Evolutionary conservation across 371 early-diverging fungal species (phyloP).

Genomic region (Lichtheimia corymbifera): DNA sequence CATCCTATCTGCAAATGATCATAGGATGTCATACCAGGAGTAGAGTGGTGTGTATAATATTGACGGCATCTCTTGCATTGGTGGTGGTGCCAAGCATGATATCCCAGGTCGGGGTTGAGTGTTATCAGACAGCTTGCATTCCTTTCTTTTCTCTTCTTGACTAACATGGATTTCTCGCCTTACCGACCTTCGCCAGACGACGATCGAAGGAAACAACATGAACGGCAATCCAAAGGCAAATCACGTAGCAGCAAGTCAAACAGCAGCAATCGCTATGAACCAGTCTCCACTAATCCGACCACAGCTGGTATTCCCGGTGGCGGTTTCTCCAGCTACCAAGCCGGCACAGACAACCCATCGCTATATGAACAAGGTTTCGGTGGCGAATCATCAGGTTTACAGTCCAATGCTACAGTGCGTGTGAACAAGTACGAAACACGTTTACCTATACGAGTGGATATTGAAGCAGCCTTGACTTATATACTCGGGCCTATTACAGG

Average conservation of each 20-base stretch:
- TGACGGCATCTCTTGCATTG: not conserved
- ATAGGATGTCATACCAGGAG: too few relatives aligned
- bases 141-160: too few relatives aligned
- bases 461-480: slow-evolving; percentile 81
- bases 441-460: slow-evolving; percentile 73
- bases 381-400: slow-evolving; percentile 8
- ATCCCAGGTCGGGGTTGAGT: too few relatives aligned
- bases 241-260: slow-evolving; percentile 15
- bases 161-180: slow-evolving; percentile 47
- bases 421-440: slow-evolving; percentile 83
- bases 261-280: slow-evolving; percentile 1
- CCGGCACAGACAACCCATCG: slow-evolving; percentile 12
- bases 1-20: too few relatives aligned
- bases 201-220: slow-evolving; percentile 31
- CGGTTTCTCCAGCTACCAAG: slow-evolving; percentile 1
- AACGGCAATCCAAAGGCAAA: slow-evolving; percentile 18
- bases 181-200: slow-evolving; percentile 58
- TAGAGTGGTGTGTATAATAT: too few relatives aligned
- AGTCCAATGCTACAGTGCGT: slow-evolving; percentile 39
- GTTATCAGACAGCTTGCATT: too few relatives aligned
- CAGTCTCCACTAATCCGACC: slow-evolving; percentile 9
- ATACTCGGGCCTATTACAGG: slow-evolving; percentile 72
- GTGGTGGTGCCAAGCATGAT: not conserved
- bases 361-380: slow-evolving; percentile 42
- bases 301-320: not conserved